These are phyloP conservation scores for Lolium perenne DNA, from an alignment of 176 grass and related monocot species.

Conservation along the genomic window DNA sequence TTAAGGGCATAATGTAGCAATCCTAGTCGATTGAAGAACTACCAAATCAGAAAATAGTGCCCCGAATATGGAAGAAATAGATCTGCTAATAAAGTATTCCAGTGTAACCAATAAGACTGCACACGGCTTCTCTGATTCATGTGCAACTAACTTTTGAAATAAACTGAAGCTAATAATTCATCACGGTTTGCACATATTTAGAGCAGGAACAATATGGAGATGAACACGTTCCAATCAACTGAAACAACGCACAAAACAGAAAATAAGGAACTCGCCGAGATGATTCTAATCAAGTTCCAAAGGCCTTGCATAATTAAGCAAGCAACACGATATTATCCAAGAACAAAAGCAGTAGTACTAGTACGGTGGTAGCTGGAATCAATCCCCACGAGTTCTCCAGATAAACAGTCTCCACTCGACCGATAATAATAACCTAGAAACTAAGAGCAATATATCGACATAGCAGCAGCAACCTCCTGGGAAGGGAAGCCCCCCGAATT, in stretches of 20 bases:
- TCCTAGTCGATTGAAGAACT: too few relatives aligned
- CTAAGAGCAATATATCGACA: slow-evolving; percentile 24
- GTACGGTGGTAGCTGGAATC: slow-evolving; percentile 21
- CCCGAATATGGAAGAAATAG: background rate
- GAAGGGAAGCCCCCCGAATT: background rate
- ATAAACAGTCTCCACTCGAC: background rate
- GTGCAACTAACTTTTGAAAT: background rate
- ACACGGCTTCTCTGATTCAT: background rate
- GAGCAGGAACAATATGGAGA: background rate
- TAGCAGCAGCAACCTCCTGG: background rate
- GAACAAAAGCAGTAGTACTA: background rate
- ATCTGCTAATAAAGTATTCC: background rate
- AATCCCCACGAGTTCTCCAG: slow-evolving; percentile 20
- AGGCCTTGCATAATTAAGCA: background rate
- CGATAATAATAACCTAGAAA: background rate
- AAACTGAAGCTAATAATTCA: background rate
- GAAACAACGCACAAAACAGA: background rate
- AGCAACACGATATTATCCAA: slow-evolving; percentile 16
- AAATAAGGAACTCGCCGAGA: background rate
- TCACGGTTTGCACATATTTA: background rate
- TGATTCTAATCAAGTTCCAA: background rate
- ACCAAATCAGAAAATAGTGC: too few relatives aligned
- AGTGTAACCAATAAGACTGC: background rate
- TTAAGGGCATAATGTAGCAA: too few relatives aligned
- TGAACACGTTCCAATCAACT: background rate